Evolutionary conservation across 805 yeast species (phyloP), one percentile per base, ranked within the genome.

Genomic region (Blastobotrys chiropterorum): DNA sequence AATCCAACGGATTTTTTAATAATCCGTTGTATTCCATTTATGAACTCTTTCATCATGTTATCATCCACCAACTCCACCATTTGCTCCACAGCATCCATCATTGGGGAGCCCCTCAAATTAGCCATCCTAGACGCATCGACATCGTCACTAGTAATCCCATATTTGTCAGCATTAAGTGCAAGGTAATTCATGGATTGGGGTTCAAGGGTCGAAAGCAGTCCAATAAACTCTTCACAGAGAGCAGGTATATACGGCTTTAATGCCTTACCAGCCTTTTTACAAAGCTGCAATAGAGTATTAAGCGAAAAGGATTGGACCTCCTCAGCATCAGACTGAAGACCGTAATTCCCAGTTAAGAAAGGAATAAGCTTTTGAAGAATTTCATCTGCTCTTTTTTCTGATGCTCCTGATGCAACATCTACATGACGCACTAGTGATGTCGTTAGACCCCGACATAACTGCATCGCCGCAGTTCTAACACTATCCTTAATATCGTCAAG

Each of bases 401-500:
- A 62, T 1, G 68, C 67, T 2, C 69, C 68, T 0, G 78, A 61
- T 1, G 66, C 67, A 8, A 67, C 68, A 44, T 79, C 82, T 14
- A 86, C 74, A 20, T 79, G 73, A 41, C 81, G 73, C 2, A 83
- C 81, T 58, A 89, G 70, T 3, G 78, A 74, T 15, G 81, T 75
- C 0, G 95, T 81, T 22, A 90, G 72, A 7, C 77, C 74, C 55
- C 82, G 79, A 0, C 95, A 81, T 39, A 94, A 70, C 38, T 77
- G 77, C 40, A 75, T 69, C 7, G 95, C 97, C 45, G 88, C 95
- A 52, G 78, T 79, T 48, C 97, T 75, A 2, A 94, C 97, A 68
- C 95, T 86, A 38, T 88, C 97, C 66, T 94, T 94, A 53, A 92
- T 88, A 70, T 92, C 98, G 69, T 92, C 99, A 78, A 92, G 79